phyloP scores from a whole-genome alignment of 2,329 filamentous ascomycete species.

The Alternaria brassicae region DNA sequence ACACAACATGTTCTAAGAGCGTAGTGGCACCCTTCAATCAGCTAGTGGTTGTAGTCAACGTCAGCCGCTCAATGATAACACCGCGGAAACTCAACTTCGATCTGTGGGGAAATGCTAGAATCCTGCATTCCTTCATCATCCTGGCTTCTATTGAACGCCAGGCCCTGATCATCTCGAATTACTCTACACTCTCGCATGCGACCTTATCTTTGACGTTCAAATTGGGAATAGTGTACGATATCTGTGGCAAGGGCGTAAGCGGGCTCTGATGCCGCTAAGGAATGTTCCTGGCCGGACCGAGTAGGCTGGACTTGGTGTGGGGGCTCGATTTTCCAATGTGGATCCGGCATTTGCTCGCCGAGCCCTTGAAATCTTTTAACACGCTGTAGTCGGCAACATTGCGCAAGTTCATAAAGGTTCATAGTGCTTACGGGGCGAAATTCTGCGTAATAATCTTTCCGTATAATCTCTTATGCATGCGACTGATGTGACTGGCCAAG shows the following conservation, averaged over 20 bases:
- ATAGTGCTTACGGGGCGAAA: background rate
- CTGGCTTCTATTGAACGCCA: conserved; percentile 7
- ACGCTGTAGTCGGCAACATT: background rate
- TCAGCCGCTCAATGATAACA: conserved; percentile 14
- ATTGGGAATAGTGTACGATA: conserved; percentile 34
- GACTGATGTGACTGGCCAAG: background rate
- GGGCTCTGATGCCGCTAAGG: conserved; percentile 12
- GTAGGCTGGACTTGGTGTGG: conserved; percentile 20
- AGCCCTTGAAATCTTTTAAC: background rate
- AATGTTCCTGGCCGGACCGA: conserved; percentile 20
- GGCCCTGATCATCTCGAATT: conserved; percentile 12
- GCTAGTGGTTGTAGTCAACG: conserved; percentile 12
- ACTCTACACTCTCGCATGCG: conserved; percentile 33
- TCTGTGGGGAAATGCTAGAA: conserved; percentile 32
- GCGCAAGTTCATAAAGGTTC: background rate
- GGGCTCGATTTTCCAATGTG: conserved; percentile 11
- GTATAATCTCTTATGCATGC: background rate
- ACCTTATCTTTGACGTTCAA: conserved; percentile 44
- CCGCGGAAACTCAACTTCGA: conserved; percentile 28
- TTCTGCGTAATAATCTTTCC: background rate
- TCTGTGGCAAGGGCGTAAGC: conserved; percentile 13
- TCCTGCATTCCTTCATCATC: conserved; percentile 27
- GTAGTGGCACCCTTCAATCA: conserved; percentile 19
- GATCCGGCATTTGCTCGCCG: background rate
- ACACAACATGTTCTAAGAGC: conserved; percentile 5